Evolutionary conservation across 768 basidiomycete species (phyloP).

Genomic region (Serendipita indica): DNA sequence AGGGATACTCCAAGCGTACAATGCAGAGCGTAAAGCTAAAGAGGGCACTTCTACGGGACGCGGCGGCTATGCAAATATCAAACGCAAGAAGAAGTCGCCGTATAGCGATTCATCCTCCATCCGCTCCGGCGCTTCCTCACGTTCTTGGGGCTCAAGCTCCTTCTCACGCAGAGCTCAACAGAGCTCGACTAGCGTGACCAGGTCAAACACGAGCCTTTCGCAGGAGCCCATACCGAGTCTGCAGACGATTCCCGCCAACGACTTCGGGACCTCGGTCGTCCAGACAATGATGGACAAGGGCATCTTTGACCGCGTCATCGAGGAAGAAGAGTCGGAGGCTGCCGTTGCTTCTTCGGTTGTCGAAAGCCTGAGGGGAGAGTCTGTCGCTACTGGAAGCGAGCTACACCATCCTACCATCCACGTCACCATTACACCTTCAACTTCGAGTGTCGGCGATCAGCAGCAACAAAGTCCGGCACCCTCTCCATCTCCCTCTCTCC

Average conservation of each 20-base stretch:
- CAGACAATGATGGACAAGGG: not conserved
- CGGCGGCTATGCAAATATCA: slow-evolving; percentile 3
- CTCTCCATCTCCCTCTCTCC: not conserved
- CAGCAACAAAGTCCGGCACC: not conserved
- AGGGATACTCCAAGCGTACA: not conserved
- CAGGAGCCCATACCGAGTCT: not conserved
- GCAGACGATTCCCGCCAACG: not conserved
- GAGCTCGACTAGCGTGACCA: not conserved
- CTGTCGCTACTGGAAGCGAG: not conserved
- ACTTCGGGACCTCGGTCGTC: not conserved
- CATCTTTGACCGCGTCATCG: not conserved
- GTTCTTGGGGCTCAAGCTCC: not conserved
- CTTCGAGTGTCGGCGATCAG: not conserved
- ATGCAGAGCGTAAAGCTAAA: not conserved
- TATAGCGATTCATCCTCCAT: not conserved
- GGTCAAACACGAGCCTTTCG: not conserved
- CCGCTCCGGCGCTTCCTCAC: not conserved
- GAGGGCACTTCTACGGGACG: not conserved
- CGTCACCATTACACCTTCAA: not conserved
- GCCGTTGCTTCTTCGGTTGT: not conserved
- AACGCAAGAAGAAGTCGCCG: not conserved
- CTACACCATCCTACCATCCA: not conserved
- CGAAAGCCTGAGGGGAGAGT: not conserved
- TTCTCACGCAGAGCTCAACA: not conserved
- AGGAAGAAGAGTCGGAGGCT: not conserved